Base-by-base conservation (phyloP, 164 flowering plant species). In the Echeveria elegans region DNA sequence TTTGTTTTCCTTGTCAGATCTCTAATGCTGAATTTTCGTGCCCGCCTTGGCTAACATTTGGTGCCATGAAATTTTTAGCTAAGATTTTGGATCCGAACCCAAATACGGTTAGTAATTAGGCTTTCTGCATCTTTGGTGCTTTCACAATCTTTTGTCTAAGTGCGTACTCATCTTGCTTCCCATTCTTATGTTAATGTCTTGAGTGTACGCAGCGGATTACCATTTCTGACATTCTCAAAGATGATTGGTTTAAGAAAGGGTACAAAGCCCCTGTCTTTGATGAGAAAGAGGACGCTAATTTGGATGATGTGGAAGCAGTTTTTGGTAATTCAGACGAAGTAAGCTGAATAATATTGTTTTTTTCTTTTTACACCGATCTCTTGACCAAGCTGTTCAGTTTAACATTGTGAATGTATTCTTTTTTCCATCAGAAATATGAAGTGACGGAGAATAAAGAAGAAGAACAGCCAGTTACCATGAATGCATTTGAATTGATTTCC, bases 281-380 rank as follows among this genome's bases (percentile, higher is more conserved):
- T 40, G 99, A 95, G 78, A 85, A 86, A 75, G 81, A 81, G 52
- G 82, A 87, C 21, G 63, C 90, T 24, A 87, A 78, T 74, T 72
- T 90, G 80, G 97, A 92, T 80, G 97, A 95, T 73, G 90, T 95
- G 15, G 90, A 95, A 81, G 99, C 99, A 53, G 96, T 87, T 70
- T 95, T 95, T 65, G 80, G 83, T 73, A 96, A 88, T 69, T 87
- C 92, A 29, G 96, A 38, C 8, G 41, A 88, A 79, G 99, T 92
- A 69, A 77, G 91, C 70, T 21, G 26, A 56, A 28, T 2, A 56
- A 56, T 26, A 7, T 26, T 28, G 4, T 19, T 28, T 28, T 24
- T 28, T 4, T 50, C 5, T 28, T 50, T 45, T 41, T 8, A 15
- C 11, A 7, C 11, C 16, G 47, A 1, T 43, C 15, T 56, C 16